Conservation (phyloP, 2,329 filamentous ascomycete genomes). For the Metarhizium robertsii region DNA sequence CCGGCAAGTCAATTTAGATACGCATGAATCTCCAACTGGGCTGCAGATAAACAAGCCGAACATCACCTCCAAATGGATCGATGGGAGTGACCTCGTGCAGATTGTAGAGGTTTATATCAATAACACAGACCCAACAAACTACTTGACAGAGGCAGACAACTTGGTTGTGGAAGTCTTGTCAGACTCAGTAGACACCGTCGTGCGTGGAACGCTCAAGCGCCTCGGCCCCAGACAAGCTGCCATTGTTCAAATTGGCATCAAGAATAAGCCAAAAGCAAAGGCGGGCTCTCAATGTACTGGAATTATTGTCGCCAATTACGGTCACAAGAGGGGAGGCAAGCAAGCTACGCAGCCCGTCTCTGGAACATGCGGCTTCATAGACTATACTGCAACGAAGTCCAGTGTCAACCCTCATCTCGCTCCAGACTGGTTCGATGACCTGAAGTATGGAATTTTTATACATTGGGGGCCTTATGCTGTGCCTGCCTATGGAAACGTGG, state of each 20-base stretch:
- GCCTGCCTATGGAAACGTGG: conserved; percentile 37
- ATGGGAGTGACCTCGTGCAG: conserved; percentile 1
- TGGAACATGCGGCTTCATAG: conserved; percentile 1
- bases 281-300: not conserved
- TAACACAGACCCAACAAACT: conserved; percentile 2
- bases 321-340: not conserved
- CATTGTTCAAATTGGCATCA: conserved; percentile 4
- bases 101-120: conserved; percentile 4
- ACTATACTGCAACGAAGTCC: not conserved
- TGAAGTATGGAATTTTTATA: conserved; percentile 51
- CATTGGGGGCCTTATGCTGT: conserved; percentile 50
- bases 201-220: conserved; percentile 3
- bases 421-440: conserved; percentile 38
- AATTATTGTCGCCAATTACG: not conserved
- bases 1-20: not conserved
- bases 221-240: conserved; percentile 2
- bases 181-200: not conserved
- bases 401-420: not conserved
- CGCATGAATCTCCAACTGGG: not conserved
- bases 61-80: not conserved
- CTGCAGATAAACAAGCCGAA: not conserved
- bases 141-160: conserved; percentile 1
- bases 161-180: conserved; percentile 4
- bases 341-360: not conserved
- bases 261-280: conserved; percentile 2